Evolutionary conservation across 169 alveolate genomes (phyloP).

Genomic region (Plasmodium coatneyi): DNA sequence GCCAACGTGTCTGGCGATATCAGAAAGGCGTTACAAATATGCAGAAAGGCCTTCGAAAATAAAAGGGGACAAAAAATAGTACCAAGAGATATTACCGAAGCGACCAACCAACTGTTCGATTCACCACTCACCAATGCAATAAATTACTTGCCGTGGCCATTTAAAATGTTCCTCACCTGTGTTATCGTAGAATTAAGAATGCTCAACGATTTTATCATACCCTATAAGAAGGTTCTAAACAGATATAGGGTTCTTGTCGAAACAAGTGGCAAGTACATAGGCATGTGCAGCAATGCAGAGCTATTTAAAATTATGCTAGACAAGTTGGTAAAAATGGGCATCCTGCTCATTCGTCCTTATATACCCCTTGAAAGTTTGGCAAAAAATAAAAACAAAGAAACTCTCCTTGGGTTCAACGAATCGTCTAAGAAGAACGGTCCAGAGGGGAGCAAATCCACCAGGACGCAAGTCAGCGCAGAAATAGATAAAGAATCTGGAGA

Average conservation of each 20-base stretch:
- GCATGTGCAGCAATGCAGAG: constrained; percentile 68
- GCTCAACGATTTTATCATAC: constrained; percentile 79
- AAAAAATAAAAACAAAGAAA: constrained; percentile 48
- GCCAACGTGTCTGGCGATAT: constrained; percentile 88
- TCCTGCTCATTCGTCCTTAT: constrained; percentile 81
- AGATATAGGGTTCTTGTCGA: constrained; percentile 80
- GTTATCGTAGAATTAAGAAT: constrained; percentile 78
- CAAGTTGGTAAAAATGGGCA: constrained; percentile 75
- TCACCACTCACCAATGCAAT: constrained; percentile 80
- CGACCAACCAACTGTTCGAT: constrained; percentile 80
- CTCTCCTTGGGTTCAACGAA: constrained; percentile 56
- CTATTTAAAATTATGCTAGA: constrained; percentile 76
- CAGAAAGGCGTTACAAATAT: constrained; percentile 87
- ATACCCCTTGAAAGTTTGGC: constrained; percentile 69
- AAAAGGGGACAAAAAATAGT: constrained; percentile 77
- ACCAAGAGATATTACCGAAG: constrained; percentile 81
- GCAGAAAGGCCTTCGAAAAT: constrained; percentile 80
- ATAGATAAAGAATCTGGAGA: constrained; percentile 67
- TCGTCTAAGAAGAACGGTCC: not conserved
- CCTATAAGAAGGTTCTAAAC: constrained; percentile 76
- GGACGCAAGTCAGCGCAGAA: constrained; percentile 54
- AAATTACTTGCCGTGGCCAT: constrained; percentile 77
- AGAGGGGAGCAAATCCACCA: not conserved
- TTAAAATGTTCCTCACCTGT: constrained; percentile 79
- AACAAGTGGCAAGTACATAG: constrained; percentile 78